Evolutionary conservation across 2,329 filamentous ascomycete species (phyloP).

Genomic region (Microsporum ferrugineum): DNA sequence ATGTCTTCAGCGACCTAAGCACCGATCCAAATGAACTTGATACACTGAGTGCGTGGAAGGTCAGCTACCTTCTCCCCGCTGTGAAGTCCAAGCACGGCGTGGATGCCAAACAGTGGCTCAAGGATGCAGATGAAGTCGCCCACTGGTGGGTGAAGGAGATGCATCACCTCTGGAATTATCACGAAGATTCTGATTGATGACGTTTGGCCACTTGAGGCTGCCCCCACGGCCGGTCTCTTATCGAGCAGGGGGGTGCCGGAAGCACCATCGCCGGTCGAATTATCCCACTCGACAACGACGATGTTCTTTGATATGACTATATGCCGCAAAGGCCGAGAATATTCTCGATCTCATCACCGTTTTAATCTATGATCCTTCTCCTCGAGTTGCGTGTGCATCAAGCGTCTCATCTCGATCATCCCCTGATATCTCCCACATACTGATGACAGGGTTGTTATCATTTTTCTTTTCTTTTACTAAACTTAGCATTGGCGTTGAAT

Average conservation of each 20-base stretch:
- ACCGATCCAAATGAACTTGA: constrained; percentile 27
- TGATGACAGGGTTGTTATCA: neutral
- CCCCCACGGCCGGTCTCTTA: neutral
- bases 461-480: neutral
- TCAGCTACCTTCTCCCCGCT: constrained; percentile 19
- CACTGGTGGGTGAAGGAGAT: constrained; percentile 32
- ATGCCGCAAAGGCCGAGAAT: neutral
- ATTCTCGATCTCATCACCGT: neutral
- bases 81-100: constrained; percentile 22
- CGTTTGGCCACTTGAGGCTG: neutral
- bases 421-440: neutral
- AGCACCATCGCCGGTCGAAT: neutral
- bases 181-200: neutral
- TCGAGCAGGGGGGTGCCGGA: too few species aligned
- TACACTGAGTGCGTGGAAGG: constrained; percentile 24
- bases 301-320: neutral
- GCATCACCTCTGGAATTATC: constrained; percentile 15
- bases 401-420: neutral
- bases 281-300: neutral
- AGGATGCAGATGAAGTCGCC: constrained; percentile 27
- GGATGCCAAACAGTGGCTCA: constrained; percentile 27
- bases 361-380: neutral
- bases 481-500: constrained; percentile 1
- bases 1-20: constrained; percentile 27
- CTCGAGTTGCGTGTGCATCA: neutral